Evolutionary conservation across 257 asterid genomes (phyloP), one percentile per base, ranked within the genome.

Genomic region (Solanum gracilifrons): DNA sequence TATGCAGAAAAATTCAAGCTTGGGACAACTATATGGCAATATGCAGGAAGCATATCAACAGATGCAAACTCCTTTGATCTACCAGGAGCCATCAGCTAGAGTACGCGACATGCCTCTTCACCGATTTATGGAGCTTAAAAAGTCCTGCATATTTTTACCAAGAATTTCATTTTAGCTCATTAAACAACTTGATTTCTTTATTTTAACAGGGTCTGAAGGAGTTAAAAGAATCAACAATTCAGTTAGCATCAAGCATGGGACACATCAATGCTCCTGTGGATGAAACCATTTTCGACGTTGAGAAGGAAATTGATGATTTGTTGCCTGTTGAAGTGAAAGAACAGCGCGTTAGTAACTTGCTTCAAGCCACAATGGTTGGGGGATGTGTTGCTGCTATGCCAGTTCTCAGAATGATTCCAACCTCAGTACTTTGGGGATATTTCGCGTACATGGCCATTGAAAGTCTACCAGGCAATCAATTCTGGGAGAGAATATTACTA

Each of bases 401-500:
- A 0, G 93, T 93, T 2, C 91, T 96, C 89, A 91, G 97, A 90
- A 96, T 93, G 98, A 96, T 96, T 35, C 99, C 99, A 16, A 96
- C 98, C 74, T 96, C 99, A 4, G 98, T 96, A 13, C 95, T 96
- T 4, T 96, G 99, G 99, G 99, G 99, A 5, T 96, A 96, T 88
- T 96, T 96, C 60, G 98, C 99, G 43, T 96, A 92, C 89, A 96
- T 96, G 99, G 99, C 99, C 85, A 95, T 96, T 35, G 99, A 96
- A 76, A 96, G 99, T 87, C 89, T 95, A 77, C 98, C 99, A 1
- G 99, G 98, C 0, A 95, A 95, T 90, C 99, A 96, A 89, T 95
- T 96, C 87, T 96, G 99, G 99, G 99, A 96, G 79, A 89, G 99
- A 79, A 94, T 95, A 83, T 87, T 96, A 37, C 91, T 93, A 13